Conservation (phyloP, 2,329 filamentous ascomycete species). For the Aotearoamyces nothofagi region DNA sequence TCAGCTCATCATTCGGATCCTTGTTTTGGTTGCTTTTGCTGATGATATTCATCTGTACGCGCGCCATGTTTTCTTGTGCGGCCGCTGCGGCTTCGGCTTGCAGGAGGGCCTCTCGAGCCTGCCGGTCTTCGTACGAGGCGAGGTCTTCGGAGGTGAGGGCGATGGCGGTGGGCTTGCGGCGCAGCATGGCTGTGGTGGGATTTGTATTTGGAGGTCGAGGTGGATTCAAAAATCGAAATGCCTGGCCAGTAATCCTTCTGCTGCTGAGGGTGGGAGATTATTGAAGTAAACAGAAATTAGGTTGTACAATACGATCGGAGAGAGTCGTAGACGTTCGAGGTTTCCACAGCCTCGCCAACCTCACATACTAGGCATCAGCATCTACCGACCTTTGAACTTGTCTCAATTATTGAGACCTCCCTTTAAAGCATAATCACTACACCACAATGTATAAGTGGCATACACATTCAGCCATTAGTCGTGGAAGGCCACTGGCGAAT, state of each 20-base stretch:
- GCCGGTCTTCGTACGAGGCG: conserved; percentile 51
- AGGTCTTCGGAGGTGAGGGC: conserved; percentile 56
- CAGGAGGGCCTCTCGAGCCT: conserved; percentile 22
- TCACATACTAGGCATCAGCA: too few species aligned
- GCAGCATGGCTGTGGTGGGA: conserved; percentile 35
- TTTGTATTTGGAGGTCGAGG: neutral
- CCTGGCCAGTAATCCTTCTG: too few species aligned
- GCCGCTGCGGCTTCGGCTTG: conserved; percentile 11
- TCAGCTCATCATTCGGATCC: conserved; percentile 11
- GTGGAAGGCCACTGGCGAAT: conserved; percentile 13
- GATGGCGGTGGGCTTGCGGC: conserved; percentile 52
- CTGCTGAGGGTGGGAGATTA: too few species aligned
- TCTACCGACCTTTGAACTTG: too few species aligned
- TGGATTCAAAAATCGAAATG: too few species aligned
- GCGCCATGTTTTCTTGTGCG: conserved; percentile 11
- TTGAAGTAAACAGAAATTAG: too few species aligned
- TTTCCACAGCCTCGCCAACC: too few species aligned
- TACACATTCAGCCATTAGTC: conserved; percentile 17
- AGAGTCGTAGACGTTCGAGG: too few species aligned
- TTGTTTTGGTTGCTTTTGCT: conserved; percentile 7
- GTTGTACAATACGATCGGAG: too few species aligned
- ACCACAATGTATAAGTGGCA: conserved; percentile 24
- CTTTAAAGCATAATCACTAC: too few species aligned
- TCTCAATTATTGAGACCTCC: too few species aligned
- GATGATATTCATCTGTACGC: too few species aligned